A percentile compares a stretch with the other conserved stretches of the same genome.
Conservation (phyloP, 1,284 basidiomycete species). For the Caloboletus inedulis region DNA sequence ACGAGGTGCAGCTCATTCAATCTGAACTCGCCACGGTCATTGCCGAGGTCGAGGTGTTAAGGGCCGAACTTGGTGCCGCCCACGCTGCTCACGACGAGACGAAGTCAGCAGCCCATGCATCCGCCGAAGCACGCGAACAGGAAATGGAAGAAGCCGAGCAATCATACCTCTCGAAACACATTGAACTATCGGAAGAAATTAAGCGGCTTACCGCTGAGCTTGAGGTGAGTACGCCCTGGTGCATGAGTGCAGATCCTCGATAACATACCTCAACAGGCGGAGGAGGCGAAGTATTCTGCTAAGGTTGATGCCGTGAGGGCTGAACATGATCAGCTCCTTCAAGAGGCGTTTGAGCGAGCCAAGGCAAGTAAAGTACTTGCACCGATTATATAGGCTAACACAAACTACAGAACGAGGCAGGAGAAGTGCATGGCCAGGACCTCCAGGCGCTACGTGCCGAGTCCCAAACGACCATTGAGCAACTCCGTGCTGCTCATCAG, state of each 20-base stretch:
- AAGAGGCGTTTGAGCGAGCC: constrained; percentile 71
- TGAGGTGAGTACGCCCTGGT: constrained; percentile 43
- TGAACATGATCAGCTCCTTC: constrained; percentile 62
- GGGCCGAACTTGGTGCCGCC: constrained; percentile 45
- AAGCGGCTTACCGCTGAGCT: constrained; percentile 57
- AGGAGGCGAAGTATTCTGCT: constrained; percentile 64
- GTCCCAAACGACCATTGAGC: constrained; percentile 63
- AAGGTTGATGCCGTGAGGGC: constrained; percentile 65
- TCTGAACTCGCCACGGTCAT: constrained; percentile 47
- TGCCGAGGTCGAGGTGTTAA: constrained; percentile 45
- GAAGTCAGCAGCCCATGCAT: constrained; percentile 42
- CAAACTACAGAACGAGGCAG: constrained; percentile 57
- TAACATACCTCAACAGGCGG: constrained; percentile 41
- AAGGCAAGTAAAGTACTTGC: constrained; percentile 49
- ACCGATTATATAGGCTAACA: constrained; percentile 3
- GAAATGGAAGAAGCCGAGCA: constrained; percentile 52
- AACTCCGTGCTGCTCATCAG: constrained; percentile 62
- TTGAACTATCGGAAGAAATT: constrained; percentile 58
- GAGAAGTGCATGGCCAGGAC: constrained; percentile 63
- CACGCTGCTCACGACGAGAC: constrained; percentile 48
- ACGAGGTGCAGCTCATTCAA: constrained; percentile 42
- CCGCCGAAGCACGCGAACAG: constrained; percentile 45
- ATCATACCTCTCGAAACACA: constrained; percentile 45
- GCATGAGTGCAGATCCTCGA: not conserved
- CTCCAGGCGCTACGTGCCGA: constrained; percentile 64